Conservation (phyloP, 2,329 filamentous ascomycete species). For the Madurella mycetomatis region DNA sequence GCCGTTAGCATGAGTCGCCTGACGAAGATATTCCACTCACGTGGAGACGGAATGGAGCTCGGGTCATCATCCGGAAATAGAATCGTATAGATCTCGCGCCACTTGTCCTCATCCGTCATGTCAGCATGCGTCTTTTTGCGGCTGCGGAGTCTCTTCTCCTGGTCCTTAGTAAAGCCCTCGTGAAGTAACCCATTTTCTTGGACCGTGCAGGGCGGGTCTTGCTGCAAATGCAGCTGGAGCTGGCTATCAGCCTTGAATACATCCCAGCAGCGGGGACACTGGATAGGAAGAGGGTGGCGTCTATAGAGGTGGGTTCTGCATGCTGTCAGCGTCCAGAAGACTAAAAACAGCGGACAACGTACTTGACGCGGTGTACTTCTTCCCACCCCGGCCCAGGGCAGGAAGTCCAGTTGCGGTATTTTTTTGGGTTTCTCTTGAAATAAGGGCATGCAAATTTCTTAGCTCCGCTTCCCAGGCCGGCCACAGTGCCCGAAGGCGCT, state of each 20-base stretch:
- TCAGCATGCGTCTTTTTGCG: conserved; percentile 25
- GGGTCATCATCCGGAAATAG: conserved; percentile 25
- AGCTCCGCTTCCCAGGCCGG: not conserved
- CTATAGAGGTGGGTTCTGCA: conserved; percentile 25
- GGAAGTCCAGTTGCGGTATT: conserved; percentile 26
- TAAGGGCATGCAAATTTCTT: conserved; percentile 27
- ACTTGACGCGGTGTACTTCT: conserved; percentile 27
- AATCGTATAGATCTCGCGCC: conserved; percentile 26
- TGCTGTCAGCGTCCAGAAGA: conserved; percentile 1
- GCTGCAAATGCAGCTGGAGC: conserved; percentile 21
- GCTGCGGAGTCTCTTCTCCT: conserved; percentile 24
- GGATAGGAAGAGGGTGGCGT: conserved; percentile 23
- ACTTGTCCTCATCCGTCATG: conserved; percentile 27
- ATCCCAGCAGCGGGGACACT: conserved; percentile 26
- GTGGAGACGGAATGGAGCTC: conserved; percentile 18
- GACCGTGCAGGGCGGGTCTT: conserved; percentile 21
- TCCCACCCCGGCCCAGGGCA: conserved; percentile 27
- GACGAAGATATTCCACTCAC: conserved; percentile 10
- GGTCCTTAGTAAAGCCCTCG: conserved; percentile 25
- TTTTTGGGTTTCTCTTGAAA: conserved; percentile 25
- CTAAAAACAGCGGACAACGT: not conserved
- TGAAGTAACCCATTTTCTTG: conserved; percentile 14
- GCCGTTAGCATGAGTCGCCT: not conserved
- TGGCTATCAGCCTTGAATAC: conserved; percentile 19
- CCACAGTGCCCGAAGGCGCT: not conserved